Evolutionary conservation across 768 basidiomycete genomes (phyloP).

Genomic region (Coprinopsis marcescibilis): DNA sequence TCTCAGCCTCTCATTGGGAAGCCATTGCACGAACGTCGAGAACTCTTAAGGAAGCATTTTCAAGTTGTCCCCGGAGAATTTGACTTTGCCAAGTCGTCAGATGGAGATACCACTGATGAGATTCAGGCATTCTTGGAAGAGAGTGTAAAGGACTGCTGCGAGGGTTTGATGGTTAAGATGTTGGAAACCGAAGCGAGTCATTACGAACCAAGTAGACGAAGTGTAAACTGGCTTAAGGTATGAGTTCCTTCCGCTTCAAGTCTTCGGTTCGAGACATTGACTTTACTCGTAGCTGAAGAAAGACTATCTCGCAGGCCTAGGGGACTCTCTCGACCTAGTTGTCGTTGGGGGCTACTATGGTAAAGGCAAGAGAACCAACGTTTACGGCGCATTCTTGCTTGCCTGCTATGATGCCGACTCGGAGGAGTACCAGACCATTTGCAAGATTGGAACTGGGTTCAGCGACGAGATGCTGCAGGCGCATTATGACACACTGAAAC

Average conservation of each 20-base stretch:
- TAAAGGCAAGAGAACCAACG: slow-evolving; percentile 94
- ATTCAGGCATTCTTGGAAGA: slow-evolving; percentile 94
- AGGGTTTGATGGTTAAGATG: slow-evolving; percentile 99
- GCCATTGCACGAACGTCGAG: slow-evolving; percentile 69
- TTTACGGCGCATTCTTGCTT: slow-evolving; percentile 96
- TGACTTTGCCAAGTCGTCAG: slow-evolving; percentile 86
- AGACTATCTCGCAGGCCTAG: slow-evolving; percentile 93
- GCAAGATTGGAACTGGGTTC: slow-evolving; percentile 99
- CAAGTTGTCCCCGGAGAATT: slow-evolving; percentile 83
- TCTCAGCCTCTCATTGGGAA: slow-evolving; percentile 81
- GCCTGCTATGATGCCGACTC: slow-evolving; percentile 95
- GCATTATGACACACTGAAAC: slow-evolving; percentile 77
- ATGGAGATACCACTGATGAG: slow-evolving; percentile 85
- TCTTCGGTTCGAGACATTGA: not conserved
- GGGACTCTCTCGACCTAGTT: slow-evolving; percentile 94
- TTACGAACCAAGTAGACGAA: slow-evolving; percentile 93
- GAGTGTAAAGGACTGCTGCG: slow-evolving; percentile 96
- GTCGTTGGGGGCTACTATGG: slow-evolving; percentile 98
- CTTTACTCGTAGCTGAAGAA: slow-evolving; percentile 76
- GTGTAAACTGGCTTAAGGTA: slow-evolving; percentile 98
- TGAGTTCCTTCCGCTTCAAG: slow-evolving; percentile 1
- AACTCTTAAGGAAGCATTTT: slow-evolving; percentile 76
- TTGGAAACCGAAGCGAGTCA: slow-evolving; percentile 85
- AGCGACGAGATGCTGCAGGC: slow-evolving; percentile 82
- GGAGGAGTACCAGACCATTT: slow-evolving; percentile 94